Conservation (phyloP, 2,329 filamentous ascomycete species). For the Botrytis medusae region DNA sequence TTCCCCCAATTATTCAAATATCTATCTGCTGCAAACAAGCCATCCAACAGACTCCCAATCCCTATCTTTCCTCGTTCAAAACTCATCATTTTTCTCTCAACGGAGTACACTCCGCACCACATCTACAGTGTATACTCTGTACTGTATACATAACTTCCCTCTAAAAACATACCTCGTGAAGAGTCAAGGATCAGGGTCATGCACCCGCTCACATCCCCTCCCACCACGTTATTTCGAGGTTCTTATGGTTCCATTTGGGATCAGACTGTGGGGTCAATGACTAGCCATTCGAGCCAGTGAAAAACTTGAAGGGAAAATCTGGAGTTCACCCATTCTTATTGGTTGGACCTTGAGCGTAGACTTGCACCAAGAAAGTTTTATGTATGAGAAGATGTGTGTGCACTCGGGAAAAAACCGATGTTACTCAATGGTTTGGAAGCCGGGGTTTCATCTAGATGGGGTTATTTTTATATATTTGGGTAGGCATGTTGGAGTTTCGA, state of each 20-base stretch:
- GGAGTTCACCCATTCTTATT: not conserved
- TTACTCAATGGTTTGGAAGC: not conserved
- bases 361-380: not conserved
- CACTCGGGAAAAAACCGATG: not conserved
- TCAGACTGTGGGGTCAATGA: conserved; percentile 14
- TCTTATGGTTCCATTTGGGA: conserved; percentile 12
- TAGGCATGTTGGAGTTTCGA: not conserved
- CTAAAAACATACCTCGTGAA: not conserved
- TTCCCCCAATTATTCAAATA: not conserved
- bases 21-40: not conserved
- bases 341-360: not conserved
- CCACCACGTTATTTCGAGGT: conserved; percentile 22
- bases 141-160: not conserved
- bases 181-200: conserved; percentile 19
- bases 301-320: not conserved
- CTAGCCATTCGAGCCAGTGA: not conserved
- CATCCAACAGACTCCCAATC: not conserved
- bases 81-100: not conserved
- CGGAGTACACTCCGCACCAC: not conserved
- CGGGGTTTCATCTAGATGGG: not conserved
- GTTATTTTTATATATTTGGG: not conserved
- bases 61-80: not conserved
- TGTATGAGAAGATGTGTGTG: not conserved
- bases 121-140: not conserved
- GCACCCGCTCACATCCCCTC: conserved; percentile 12